phyloP scores from a whole-genome alignment of 2,329 filamentous ascomycete species.

The Magnaporthiopsis rhizophila region DNA sequence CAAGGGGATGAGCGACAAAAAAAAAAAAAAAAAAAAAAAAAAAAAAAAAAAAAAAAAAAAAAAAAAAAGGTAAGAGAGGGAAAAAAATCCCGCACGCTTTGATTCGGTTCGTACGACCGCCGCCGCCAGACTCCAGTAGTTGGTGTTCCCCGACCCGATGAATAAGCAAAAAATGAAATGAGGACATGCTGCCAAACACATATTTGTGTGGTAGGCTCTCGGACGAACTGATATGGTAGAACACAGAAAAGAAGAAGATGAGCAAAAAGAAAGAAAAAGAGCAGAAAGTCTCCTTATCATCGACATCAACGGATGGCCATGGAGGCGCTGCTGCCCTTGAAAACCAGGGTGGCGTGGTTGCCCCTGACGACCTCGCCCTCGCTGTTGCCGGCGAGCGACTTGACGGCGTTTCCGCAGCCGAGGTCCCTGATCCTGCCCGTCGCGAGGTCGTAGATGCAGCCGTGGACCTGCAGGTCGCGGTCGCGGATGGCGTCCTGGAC shows the following conservation, averaged over 20 bases:
- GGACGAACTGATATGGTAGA: too few species aligned
- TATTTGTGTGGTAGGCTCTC: neutral
- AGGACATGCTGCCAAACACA: too few species aligned
- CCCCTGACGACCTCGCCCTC: conserved; percentile 33
- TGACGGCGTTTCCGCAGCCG: conserved; percentile 31
- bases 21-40: neutral
- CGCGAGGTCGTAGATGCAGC: conserved; percentile 62
- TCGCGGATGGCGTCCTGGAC: conserved; percentile 64
- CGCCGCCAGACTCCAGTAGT: too few species aligned
- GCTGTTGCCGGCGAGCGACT: conserved; percentile 12
- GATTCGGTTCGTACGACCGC: neutral
- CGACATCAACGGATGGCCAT: conserved; percentile 23
- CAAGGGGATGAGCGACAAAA: neutral
- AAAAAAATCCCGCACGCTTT: neutral
- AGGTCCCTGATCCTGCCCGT: conserved; percentile 41
- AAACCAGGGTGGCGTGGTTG: conserved; percentile 43
- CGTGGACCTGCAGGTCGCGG: conserved; percentile 66
- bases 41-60: neutral
- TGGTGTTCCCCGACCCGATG: too few species aligned
- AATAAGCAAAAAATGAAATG: too few species aligned
- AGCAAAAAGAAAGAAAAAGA: neutral
- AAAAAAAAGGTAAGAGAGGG: too few species aligned
- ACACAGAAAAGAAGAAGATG: neutral
- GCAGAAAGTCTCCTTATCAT: neutral
- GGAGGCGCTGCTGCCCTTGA: conserved; percentile 30